A percentile compares a stretch with the other conserved stretches of the same genome.
Evolutionary conservation across 83 land plant species (phyloP).

Genomic region (Picea engelmannii): DNA sequence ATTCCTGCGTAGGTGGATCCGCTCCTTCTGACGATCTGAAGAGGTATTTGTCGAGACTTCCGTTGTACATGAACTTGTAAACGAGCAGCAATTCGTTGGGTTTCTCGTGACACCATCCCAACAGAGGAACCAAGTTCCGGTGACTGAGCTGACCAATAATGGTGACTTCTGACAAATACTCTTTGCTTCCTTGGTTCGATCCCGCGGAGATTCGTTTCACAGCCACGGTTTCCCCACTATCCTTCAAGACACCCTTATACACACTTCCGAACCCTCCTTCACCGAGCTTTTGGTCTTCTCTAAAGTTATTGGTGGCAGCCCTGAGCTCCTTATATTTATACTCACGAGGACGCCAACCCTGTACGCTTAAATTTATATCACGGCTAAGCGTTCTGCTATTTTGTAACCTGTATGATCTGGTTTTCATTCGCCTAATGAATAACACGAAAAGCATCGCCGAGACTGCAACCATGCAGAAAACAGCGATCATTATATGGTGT

Average conservation of each 20-base stretch:
- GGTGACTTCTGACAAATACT: constrained; percentile 4
- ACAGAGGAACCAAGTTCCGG: background rate
- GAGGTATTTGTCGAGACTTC: constrained; percentile 37
- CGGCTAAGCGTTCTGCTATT: too few species aligned
- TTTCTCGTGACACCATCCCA: constrained; percentile 11
- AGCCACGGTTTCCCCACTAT: background rate
- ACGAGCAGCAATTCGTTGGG: constrained; percentile 36
- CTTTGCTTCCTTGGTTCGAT: background rate
- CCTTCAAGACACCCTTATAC: background rate
- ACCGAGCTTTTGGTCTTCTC: background rate
- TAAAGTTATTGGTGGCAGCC: background rate
- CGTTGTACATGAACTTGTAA: constrained; percentile 32
- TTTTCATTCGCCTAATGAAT: too few species aligned
- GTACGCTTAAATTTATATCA: too few species aligned
- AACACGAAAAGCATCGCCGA: too few species aligned
- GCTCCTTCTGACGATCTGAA: constrained; percentile 15
- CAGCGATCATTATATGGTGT: too few species aligned
- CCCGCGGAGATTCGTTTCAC: background rate
- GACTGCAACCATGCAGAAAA: too few species aligned
- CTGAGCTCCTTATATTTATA: background rate
- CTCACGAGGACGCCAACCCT: background rate
- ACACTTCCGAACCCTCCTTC: background rate
- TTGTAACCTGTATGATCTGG: too few species aligned
- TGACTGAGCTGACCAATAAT: constrained; percentile 1
- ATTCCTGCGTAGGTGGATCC: background rate